These are phyloP conservation scores for Coniferiporia sulphurascens DNA, from an alignment of 1,284 basidiomycete species.

Conservation along the genomic window DNA sequence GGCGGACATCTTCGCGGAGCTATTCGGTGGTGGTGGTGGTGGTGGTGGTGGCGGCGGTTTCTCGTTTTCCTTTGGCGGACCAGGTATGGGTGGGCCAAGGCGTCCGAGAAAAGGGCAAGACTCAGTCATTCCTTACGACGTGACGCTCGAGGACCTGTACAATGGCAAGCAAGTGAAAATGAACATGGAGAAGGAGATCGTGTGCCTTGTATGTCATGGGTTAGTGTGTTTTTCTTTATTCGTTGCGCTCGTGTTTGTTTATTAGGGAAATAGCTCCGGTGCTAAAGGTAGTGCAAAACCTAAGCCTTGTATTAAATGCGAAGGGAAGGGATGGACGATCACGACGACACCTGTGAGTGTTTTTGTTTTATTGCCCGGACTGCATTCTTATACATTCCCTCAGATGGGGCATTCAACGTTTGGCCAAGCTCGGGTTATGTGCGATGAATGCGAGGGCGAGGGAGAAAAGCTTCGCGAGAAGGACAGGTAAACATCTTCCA, in stretches of 20 bases:
- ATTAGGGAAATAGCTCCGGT: conserved; percentile 54
- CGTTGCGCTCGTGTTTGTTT: conserved; percentile 1
- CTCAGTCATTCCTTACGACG: conserved; percentile 76
- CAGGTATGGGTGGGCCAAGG: conserved; percentile 41
- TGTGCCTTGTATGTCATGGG: conserved; percentile 82
- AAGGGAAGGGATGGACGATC: conserved; percentile 76
- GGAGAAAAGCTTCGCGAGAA: conserved; percentile 85
- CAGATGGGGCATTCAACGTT: conserved; percentile 48
- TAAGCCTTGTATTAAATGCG: conserved; percentile 77
- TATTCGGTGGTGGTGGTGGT: conserved; percentile 51
- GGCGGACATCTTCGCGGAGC: conserved; percentile 72
- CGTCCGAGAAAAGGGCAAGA: conserved; percentile 57
- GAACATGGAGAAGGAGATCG: conserved; percentile 81
- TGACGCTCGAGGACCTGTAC: conserved; percentile 90
- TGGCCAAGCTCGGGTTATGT: conserved; percentile 52
- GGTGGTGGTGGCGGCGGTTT: conserved; percentile 37
- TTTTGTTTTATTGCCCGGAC: background rate
- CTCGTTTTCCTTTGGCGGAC: conserved; percentile 52
- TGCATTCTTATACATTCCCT: background rate
- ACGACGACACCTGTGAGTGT: conserved; percentile 45
- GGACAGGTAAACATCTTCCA: conserved; percentile 55
- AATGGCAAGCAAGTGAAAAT: conserved; percentile 88
- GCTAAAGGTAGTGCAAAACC: conserved; percentile 77
- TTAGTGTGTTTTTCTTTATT: conserved; percentile 32
- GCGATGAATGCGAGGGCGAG: conserved; percentile 75